Evolutionary conservation across 805 yeast species (phyloP).

Genomic region (Ogataea ramenticola): DNA sequence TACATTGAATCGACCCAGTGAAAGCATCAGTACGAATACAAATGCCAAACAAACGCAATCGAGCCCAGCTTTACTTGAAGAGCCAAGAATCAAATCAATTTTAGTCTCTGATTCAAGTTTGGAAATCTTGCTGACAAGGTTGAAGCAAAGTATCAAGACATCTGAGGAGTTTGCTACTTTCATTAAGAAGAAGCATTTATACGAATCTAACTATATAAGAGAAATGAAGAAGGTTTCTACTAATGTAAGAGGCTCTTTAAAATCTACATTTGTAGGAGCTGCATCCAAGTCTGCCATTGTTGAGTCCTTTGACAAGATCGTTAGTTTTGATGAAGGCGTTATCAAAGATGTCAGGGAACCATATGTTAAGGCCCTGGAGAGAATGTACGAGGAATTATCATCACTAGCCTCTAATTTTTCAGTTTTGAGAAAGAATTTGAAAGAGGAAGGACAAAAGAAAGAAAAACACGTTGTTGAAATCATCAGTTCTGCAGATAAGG

Average conservation of each 20-base stretch:
- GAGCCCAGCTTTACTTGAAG: conserved; percentile 8
- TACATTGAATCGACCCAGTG: too few species aligned
- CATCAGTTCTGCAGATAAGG: conserved; percentile 80
- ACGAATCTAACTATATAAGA: conserved; percentile 71
- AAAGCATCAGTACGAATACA: too few species aligned
- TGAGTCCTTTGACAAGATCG: conserved; percentile 55
- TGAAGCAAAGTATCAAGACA: conserved; percentile 73
- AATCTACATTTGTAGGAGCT: conserved; percentile 40
- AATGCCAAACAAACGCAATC: not conserved
- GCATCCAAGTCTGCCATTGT: conserved; percentile 43
- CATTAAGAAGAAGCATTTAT: conserved; percentile 66
- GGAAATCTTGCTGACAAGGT: conserved; percentile 60
- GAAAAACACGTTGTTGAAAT: conserved; percentile 85
- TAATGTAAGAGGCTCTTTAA: conserved; percentile 27
- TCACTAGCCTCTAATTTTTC: conserved; percentile 66
- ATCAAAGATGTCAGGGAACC: conserved; percentile 60
- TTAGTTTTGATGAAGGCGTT: conserved; percentile 73
- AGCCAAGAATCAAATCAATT: conserved; percentile 42
- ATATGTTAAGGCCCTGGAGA: conserved; percentile 70
- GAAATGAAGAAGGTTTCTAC: conserved; percentile 68
- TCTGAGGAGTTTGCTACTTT: conserved; percentile 82
- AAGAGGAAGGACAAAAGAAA: conserved; percentile 73
- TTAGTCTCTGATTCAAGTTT: conserved; percentile 69
- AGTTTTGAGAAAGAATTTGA: conserved; percentile 64
- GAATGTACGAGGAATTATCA: conserved; percentile 78